These are phyloP conservation scores for Pseudogymnoascus destructans DNA, from an alignment of 2,329 filamentous ascomycete species.

Conservation along the genomic window DNA sequence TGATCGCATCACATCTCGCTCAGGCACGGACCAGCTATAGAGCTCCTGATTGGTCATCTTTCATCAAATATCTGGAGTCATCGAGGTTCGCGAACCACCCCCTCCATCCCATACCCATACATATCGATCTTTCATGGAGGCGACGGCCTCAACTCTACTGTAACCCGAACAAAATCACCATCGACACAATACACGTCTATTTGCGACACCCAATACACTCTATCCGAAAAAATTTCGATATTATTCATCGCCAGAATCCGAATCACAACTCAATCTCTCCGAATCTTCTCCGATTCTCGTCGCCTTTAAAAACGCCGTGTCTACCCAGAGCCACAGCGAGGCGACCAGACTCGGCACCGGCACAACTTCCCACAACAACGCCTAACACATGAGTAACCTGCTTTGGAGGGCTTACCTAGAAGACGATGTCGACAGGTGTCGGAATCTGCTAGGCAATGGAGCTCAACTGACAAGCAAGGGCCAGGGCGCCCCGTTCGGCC, in stretches of 20 bases:
- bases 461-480: conserved; percentile 42
- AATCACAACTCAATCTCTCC: conserved; percentile 30
- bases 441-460: conserved; percentile 58
- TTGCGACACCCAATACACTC: not conserved
- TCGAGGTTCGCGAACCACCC: conserved; percentile 6
- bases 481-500: conserved; percentile 31
- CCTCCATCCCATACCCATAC: not conserved
- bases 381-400: conserved; percentile 77
- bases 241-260: conserved; percentile 26
- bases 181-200: not conserved
- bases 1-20: not conserved
- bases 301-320: conserved; percentile 90
- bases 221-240: not conserved
- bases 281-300: conserved; percentile 27
- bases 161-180: not conserved
- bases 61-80: conserved; percentile 6
- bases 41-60: not conserved
- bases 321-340: conserved; percentile 80
- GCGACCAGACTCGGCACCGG: conserved; percentile 34
- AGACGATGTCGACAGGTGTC: conserved; percentile 94
- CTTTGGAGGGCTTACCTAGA: conserved; percentile 95
- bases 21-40: not conserved
- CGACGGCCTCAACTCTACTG: not conserved
- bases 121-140: not conserved
- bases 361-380: conserved; percentile 25